Evolutionary conservation across 2,329 filamentous ascomycete species (phyloP).

Genomic region (Huntiella decipiens): DNA sequence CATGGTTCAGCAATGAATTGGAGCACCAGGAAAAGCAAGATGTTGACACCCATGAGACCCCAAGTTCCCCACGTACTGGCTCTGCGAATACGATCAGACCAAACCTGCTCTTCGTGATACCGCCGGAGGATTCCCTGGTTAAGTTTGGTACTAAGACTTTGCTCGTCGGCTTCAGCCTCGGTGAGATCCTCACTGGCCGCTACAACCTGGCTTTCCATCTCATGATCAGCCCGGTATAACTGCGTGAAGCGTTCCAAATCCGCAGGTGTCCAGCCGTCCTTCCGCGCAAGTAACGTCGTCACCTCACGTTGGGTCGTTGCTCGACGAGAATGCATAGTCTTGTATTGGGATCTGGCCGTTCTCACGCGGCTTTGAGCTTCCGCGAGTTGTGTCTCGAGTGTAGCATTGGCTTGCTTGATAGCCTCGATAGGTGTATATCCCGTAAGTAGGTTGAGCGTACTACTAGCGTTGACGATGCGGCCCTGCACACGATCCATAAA

Average conservation of each 20-base stretch:
- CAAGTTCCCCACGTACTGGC: conserved; percentile 98
- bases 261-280: conserved; percentile 70
- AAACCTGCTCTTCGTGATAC: conserved; percentile 98
- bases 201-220: conserved; percentile 70
- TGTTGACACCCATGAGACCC: conserved; percentile 93
- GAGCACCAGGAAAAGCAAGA: conserved; percentile 68
- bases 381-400: conserved; percentile 40
- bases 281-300: conserved; percentile 78
- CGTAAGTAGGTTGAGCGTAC: conserved; percentile 82
- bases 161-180: conserved; percentile 59
- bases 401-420: conserved; percentile 59
- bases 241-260: conserved; percentile 91
- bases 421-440: conserved; percentile 83
- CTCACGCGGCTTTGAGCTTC: conserved; percentile 47
- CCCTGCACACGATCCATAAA: conserved; percentile 82
- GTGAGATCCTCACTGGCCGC: conserved; percentile 53
- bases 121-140: conserved; percentile 70
- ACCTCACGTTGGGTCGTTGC: conserved; percentile 89
- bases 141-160: conserved; percentile 55
- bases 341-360: conserved; percentile 55
- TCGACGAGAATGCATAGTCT: conserved; percentile 64
- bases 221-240: conserved; percentile 80
- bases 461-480: conserved; percentile 66
- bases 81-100: conserved; percentile 89
- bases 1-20: conserved; percentile 88